These are phyloP conservation scores for Penicillium maclennaniae DNA, from an alignment of 495 filamentous ascomycete species.

Conservation along the genomic window DNA sequence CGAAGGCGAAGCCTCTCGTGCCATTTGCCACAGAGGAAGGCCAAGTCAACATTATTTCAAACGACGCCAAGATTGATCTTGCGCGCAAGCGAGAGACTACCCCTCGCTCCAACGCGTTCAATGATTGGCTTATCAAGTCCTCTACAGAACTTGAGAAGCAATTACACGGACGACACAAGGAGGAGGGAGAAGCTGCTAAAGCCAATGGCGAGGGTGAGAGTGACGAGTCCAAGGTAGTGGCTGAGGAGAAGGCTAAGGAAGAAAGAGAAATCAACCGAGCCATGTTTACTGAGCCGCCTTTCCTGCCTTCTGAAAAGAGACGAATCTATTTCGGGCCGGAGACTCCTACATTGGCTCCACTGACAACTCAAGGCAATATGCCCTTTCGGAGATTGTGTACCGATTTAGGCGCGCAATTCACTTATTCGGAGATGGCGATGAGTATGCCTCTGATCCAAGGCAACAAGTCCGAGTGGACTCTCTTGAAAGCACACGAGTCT, in stretches of 20 bases:
- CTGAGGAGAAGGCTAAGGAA: conserved; percentile 27
- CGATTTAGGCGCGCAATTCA: conserved; percentile 83
- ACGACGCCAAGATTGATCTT: conserved; percentile 63
- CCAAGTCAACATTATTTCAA: conserved; percentile 67
- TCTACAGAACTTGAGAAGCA: conserved; percentile 52
- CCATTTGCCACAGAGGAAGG: conserved; percentile 52
- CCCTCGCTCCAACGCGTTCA: conserved; percentile 69
- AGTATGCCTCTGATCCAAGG: conserved; percentile 87
- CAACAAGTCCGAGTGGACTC: conserved; percentile 85
- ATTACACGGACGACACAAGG: conserved; percentile 27
- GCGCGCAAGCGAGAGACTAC: conserved; percentile 61
- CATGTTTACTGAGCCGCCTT: conserved; percentile 74
- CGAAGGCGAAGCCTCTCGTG: conserved; percentile 32
- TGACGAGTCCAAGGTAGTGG: conserved; percentile 6
- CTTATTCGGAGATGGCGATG: conserved; percentile 99
- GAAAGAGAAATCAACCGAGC: conserved; percentile 67
- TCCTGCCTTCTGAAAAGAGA: conserved; percentile 87
- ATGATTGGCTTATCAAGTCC: conserved; percentile 66
- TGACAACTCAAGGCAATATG: conserved; percentile 94
- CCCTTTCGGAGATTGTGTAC: conserved; percentile 93
- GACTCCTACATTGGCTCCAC: conserved; percentile 83
- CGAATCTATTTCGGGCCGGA: conserved; percentile 89
- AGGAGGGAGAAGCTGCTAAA: conserved; percentile 8
- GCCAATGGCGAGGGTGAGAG: conserved; percentile 1
- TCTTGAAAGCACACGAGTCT: conserved; percentile 83